Percentiles rank a stretch among this genome's conserved stretches.
phyloP scores from a whole-genome alignment of 2,329 filamentous ascomycete species.

The Elsinoe arachidis region DNA sequence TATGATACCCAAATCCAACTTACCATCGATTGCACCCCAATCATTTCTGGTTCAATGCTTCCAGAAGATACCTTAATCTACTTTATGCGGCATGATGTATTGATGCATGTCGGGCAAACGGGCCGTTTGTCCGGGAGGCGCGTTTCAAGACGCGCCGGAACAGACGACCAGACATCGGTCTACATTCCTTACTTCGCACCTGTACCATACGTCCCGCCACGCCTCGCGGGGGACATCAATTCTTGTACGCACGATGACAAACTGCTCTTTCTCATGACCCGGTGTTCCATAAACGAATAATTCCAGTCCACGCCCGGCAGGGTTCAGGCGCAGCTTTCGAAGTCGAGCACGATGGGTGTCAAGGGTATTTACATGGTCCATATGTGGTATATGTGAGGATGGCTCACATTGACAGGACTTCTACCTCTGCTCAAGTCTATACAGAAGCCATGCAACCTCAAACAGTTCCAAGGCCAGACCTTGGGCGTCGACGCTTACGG shows the following conservation, averaged over 20 bases:
- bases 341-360: conserved; percentile 28
- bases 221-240: background rate
- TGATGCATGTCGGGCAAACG: background rate
- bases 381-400: background rate
- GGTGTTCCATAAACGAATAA: background rate
- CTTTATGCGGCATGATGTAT: too few species aligned
- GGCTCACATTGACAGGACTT: conserved; percentile 51
- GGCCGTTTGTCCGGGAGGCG: background rate
- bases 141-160: conserved; percentile 10
- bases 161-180: background rate
- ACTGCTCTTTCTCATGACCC: background rate
- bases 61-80: too few species aligned
- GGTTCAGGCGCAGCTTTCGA: background rate
- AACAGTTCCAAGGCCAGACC: conserved; percentile 77
- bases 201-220: background rate
- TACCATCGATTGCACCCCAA: too few species aligned
- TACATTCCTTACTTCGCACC: conserved; percentile 1
- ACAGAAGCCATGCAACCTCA: conserved; percentile 77
- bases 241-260: background rate
- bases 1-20: too few species aligned
- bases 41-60: too few species aligned
- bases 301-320: background rate
- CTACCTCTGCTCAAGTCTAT: conserved; percentile 92
- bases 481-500: conserved; percentile 96
- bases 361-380: conserved; percentile 21